Evolutionary conservation across 2,329 filamentous ascomycete species (phyloP), one percentile per base, ranked within the genome.

Genomic region (Lasiodiplodia sp.): DNA sequence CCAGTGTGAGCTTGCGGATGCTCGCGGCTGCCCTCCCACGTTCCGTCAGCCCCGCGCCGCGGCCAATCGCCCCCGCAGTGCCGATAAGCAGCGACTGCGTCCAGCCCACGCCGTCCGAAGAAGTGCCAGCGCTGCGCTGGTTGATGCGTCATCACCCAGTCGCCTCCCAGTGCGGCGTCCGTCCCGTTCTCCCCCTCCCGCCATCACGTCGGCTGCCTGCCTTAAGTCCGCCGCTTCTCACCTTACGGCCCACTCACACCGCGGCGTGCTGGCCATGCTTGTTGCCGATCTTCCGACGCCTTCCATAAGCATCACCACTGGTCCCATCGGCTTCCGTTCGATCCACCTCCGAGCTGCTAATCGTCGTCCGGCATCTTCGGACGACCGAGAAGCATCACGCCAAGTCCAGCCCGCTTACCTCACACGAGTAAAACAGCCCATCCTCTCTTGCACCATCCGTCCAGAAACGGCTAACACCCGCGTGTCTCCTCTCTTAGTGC

Each of bases 211-310:
- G 37, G 37, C 38, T 47, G 57, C 38, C 57, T 31, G 40, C n/a
- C 40, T 52, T 52, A 64, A 64, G 28, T 52, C 60, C 60, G 60
- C 47, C 28, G 23, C n/a, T 28, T 21, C 60, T 25, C 44, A 64
- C 44, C 60, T 64, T 47, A 64, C 60, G 10, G 60, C 37, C 60
- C 60, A 64, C 47, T 64, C 60, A 63, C 25, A n/a, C 44, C 18
- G 58, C 44, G 51, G 58, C 58, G 28, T 37, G 58, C 58, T 51
- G 58, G 44, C 28, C 58, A 64, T 64, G 60, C 63, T 55, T 55
- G 63, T 38, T 56, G 63, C 63, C 63, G 63, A 66, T 66, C 63
- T 56, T 66, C 63, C 63, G 63, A 56, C 31, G 21, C 63, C 14
- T 66, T 51, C 63, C 63, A 66, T 53, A 23, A 51, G 11, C 25